Conservation (phyloP, 768 basidiomycete genomes). For the Chalciporus chontae region DNA sequence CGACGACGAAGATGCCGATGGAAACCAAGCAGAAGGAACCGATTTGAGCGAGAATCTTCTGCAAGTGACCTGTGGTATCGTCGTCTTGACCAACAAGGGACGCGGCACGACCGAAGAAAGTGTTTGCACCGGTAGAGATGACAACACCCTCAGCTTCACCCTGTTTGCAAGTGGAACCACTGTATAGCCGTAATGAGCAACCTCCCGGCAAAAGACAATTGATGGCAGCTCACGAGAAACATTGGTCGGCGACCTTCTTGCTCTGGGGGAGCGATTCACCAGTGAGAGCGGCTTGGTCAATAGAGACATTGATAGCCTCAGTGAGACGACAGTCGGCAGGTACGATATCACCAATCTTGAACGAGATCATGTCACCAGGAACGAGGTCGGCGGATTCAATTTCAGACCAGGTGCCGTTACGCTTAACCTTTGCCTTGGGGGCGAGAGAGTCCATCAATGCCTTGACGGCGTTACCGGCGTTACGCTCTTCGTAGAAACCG, state of each 20-base stretch:
- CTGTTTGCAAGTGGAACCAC: constrained; percentile 97
- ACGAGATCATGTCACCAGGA: constrained; percentile 93
- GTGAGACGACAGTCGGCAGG: constrained; percentile 97
- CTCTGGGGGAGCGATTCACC: constrained; percentile 92
- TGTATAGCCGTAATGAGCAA: constrained; percentile 23
- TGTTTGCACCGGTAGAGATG: constrained; percentile 96
- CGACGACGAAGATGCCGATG: constrained; percentile 93
- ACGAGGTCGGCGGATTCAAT: constrained; percentile 89
- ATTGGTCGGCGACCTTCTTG: constrained; percentile 94
- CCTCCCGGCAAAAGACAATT: accelerated
- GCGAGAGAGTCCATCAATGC: constrained; percentile 99
- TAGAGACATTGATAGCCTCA: constrained; percentile 95
- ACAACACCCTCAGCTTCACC: constrained; percentile 99
- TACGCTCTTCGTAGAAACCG: constrained; percentile 97
- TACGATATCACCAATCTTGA: constrained; percentile 99
- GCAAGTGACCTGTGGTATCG: constrained; percentile 96
- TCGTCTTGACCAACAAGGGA: constrained; percentile 97
- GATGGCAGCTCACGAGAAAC: constrained; percentile 82
- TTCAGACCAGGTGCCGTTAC: constrained; percentile 80
- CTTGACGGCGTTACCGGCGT: constrained; percentile 98
- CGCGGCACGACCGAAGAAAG: constrained; percentile 98
- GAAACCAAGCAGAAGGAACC: constrained; percentile 96
- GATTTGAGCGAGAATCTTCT: constrained; percentile 97
- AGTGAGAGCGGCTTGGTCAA: constrained; percentile 97
- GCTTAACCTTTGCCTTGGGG: constrained; percentile 94